A percentile compares a stretch with the other conserved stretches of the same genome.
Evolutionary conservation across 2,329 filamentous ascomycete species (phyloP).

Genomic region (Ophidiomyces ophidiicola): DNA sequence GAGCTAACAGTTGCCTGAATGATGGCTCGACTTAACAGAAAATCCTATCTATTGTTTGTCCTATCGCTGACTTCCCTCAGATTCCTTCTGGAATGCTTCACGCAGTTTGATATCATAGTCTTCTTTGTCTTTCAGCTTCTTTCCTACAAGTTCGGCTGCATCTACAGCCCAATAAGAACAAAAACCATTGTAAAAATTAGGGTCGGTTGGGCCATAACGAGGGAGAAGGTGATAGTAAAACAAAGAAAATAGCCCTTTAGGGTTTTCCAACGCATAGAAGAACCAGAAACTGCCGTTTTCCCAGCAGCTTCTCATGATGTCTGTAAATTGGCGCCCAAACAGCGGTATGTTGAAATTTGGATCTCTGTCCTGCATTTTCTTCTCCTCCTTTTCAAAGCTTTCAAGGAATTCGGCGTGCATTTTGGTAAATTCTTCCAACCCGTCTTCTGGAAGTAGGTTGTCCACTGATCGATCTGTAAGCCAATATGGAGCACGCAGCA

Average conservation of each 20-base stretch:
- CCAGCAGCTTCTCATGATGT: conserved; percentile 15
- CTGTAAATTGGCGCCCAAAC: background rate
- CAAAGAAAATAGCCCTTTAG: conserved; percentile 1
- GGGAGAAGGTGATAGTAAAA: background rate
- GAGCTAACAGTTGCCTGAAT: no score
- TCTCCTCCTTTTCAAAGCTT: conserved; percentile 17
- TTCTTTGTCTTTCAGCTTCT: conserved; percentile 3
- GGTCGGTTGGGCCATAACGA: background rate
- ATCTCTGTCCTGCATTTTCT: background rate
- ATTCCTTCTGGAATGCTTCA: no score
- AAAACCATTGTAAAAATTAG: background rate
- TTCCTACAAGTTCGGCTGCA: background rate
- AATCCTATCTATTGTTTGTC: no score
- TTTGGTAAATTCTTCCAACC: conserved; percentile 11
- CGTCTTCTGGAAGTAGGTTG: conserved; percentile 13
- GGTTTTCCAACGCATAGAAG: conserved; percentile 1
- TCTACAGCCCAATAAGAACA: conserved; percentile 2
- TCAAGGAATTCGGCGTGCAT: conserved; percentile 16
- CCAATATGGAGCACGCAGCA: conserved; percentile 24
- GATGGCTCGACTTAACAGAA: no score
- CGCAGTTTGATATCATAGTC: conserved; percentile 2
- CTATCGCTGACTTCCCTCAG: no score
- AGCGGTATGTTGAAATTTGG: background rate
- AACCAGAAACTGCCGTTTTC: conserved; percentile 10
- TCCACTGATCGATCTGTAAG: conserved; percentile 17